Evolutionary conservation across 108 stramenopile genomes (phyloP), one percentile per base, ranked within the genome.

Genomic region (Cyclotella choctawhatcheeana): DNA sequence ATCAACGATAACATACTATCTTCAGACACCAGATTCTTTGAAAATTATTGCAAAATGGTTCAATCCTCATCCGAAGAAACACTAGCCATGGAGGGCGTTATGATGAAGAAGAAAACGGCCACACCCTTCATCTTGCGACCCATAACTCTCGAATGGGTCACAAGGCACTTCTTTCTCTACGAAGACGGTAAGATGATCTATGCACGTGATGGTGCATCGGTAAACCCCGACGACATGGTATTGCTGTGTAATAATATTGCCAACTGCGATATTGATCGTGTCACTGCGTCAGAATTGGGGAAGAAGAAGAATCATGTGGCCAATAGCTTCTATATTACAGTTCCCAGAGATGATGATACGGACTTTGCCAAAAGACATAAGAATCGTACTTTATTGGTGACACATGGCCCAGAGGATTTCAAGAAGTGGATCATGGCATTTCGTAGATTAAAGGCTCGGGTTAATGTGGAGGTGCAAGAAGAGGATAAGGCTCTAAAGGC

Each of bases 261-360:
- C 6, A 33, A 31, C 32, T 74, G 73, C 26, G 6, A 55, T 10
- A 48, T 74, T 30, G 64, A 74, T 58, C 43, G 63, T 22, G 64
- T 40, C 13, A 63, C 52, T 2, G 52, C 62, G 24, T 48, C 51
- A 2, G 73, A 74, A 21, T 17, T 74, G 2, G 56, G 54, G 22
- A 51, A 40, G 27, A 33, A 47, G 24, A 37, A n/a, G 44, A 62
- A 50, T 55, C 32, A 54, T 35, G 63, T 65, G 13, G 52, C 61
- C 22, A 74, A 74, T 45, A 65, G 73, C 33, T 74, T 74, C 22
- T 65, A 65, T 25, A 65, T 74, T 18, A 74, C 73, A 14, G 73
- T 64, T 29, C 54, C 63, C 22, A 29, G 25, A 2, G 4, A 47
- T 30, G 44, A 48, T 21, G 52, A 53, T 34, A 32, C 50, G 24